Base-by-base conservation (phyloP, 2,329 filamentous ascomycete species). In the Parascedosporium putredinis region DNA sequence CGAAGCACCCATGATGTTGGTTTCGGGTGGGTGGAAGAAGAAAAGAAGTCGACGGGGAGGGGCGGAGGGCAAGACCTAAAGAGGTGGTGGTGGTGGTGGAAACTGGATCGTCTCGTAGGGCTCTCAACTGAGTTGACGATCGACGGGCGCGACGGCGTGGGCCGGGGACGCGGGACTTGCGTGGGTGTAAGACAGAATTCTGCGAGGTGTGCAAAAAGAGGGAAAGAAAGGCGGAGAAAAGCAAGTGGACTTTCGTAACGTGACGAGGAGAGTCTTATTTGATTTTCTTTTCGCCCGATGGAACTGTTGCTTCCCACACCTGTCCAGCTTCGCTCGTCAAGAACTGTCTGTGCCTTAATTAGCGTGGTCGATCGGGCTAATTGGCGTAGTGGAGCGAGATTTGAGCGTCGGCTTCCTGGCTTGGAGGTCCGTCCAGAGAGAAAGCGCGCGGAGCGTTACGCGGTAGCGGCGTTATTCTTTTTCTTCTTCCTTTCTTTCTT, bases 1-100 rank as follows among this genome's bases (percentile, higher is more conserved):
- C 58, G 70, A 71, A 60, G 72, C 68, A 47, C 69, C 71, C 72
- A 75, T 75, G 56, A 45, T 62, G 56, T 58, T 55, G 57, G 54
- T 53, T 46, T 43, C 43, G 16, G 20, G 20, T 36, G 33, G n/a
- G n/a, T 36, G n/a, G 33, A 36, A 36, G 14, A 8, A 36, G n/a
- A 36, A 36, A n/a, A n/a, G n/a, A n/a, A n/a, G n/a, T n/a, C n/a
- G n/a, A n/a, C n/a, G n/a, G n/a, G n/a, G n/a, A n/a, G n/a, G n/a
- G n/a, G n/a, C n/a, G n/a, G n/a, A n/a, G n/a, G n/a, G n/a, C n/a
- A n/a, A n/a, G n/a, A n/a, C n/a, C n/a, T n/a, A n/a, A n/a, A n/a
- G n/a, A n/a, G n/a, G n/a, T n/a, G n/a, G n/a, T n/a, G n/a, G n/a
- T n/a, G n/a, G n/a, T n/a, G n/a, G n/a, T n/a, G n/a, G n/a, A n/a